Base-by-base conservation (phyloP, 306 rosid species). In the Aeschynomene evenia region DNA sequence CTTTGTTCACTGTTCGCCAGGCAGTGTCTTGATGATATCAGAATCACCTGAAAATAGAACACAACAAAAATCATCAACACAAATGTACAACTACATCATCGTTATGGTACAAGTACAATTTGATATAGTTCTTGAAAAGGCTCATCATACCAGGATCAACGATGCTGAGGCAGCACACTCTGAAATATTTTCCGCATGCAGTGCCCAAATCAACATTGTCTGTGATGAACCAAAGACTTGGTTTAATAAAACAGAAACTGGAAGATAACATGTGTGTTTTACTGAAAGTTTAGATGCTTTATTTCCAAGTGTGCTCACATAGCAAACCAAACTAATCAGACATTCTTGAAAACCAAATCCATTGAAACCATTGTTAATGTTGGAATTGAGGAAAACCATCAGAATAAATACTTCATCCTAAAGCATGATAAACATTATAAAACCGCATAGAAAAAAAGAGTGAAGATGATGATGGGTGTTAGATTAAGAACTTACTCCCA, bases 111-210 rank as follows among this genome's bases (percentile, higher is more conserved):
- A n/a, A n/a, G n/a, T 0, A 0, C 9, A 70, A 20, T 11, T 14
- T 62, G 11, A 70, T 19, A 20, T 21, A 62, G 33, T 9, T 10
- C 6, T n/a, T 10, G 9, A 28, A 14, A 22, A 49, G 9, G 1
- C 39, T 3, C 1, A 51, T 2, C 7, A n/a, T 84, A 90, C 96
- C 96, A 5, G 94, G 88, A 72, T 90, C 96, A 22, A 90, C 23
- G 43, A 90, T 84, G 78, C 96, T 90, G 49, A 90, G 96, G 85
- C 96, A 90, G 89, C 91, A 90, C 63, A 90, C 96, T 82, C 96
- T 87, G 84, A 22, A 90, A 42, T 85, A 90, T 57, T 87, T 90
- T 0, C 96, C 96, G 9, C 96, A 90, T 5, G 96, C 96, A 0
- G 96, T 90, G 14, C 94, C 96, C 78, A 90, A 74, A 43, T 90